A percentile compares a stretch with the other conserved stretches of the same genome.
Evolutionary conservation across 805 yeast genomes (phyloP).

Genomic region (Zygosaccharomyces lentus): DNA sequence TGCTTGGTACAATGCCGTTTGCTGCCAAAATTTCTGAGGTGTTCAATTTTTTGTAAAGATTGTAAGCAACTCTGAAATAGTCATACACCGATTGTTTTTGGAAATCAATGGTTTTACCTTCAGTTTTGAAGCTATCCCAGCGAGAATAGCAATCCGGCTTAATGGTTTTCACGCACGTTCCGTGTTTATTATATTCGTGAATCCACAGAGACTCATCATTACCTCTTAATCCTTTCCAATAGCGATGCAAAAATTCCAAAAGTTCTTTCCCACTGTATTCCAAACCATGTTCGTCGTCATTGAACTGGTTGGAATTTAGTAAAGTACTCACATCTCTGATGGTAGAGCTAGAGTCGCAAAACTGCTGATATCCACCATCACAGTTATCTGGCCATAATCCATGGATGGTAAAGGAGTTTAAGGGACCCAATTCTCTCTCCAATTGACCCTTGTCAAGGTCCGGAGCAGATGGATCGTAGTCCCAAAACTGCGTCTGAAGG

Average conservation of each 20-base stretch:
- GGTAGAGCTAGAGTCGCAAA: conserved; percentile 60
- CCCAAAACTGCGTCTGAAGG: conserved; percentile 91
- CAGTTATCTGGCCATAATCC: conserved; percentile 91
- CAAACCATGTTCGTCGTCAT: conserved; percentile 14
- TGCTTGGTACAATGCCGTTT: conserved; percentile 69
- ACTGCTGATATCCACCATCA: conserved; percentile 75
- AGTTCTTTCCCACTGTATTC: conserved; percentile 48
- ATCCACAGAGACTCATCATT: conserved; percentile 71
- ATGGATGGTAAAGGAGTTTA: conserved; percentile 70
- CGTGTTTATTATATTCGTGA: conserved; percentile 93
- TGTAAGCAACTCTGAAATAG: conserved; percentile 58
- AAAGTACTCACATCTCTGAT: conserved; percentile 48
- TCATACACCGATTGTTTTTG: conserved; percentile 52
- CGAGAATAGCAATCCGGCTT: conserved; percentile 63
- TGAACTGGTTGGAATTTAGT: conserved; percentile 34
- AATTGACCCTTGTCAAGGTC: conserved; percentile 24
- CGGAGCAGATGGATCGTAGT: conserved; percentile 56
- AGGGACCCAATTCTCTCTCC: conserved; percentile 50
- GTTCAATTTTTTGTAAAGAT: conserved; percentile 54
- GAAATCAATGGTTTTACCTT: conserved; percentile 8
- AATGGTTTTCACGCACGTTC: conserved; percentile 82
- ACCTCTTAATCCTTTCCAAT: conserved; percentile 75
- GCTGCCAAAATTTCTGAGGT: conserved; percentile 62
- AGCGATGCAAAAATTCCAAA: conserved; percentile 48
- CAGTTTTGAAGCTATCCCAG: conserved; percentile 21